Conservation (phyloP, 2,329 filamentous ascomycete genomes). For the Hymenoscyphus fructigenus region DNA sequence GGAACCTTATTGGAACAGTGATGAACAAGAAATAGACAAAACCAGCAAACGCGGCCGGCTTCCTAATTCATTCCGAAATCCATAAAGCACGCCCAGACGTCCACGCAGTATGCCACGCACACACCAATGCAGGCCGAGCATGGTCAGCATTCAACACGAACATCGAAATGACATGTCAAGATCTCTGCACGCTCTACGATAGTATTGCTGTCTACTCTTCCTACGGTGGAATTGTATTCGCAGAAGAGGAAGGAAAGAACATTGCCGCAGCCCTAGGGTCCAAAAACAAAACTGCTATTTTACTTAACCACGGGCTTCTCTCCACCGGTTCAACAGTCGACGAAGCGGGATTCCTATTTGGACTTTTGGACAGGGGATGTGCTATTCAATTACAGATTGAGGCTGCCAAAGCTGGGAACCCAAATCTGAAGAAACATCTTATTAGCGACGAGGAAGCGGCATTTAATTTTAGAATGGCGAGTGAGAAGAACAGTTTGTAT, state of each 20-base stretch:
- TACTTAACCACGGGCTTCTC: slow-evolving; percentile 71
- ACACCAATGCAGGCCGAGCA: slow-evolving; percentile 64
- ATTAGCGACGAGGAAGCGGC: slow-evolving; percentile 56
- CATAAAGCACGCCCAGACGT: slow-evolving; percentile 66
- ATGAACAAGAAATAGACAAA: slow-evolving; percentile 37
- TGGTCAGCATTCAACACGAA: slow-evolving; percentile 64
- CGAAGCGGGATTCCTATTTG: slow-evolving; percentile 71
- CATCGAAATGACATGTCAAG: slow-evolving; percentile 71
- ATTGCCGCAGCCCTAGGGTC: slow-evolving; percentile 63
- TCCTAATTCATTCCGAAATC: slow-evolving; percentile 67
- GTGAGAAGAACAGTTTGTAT: slow-evolving; percentile 47
- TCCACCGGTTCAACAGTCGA: slow-evolving; percentile 72
- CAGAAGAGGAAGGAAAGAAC: slow-evolving; percentile 60
- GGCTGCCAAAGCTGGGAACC: slow-evolving; percentile 56
- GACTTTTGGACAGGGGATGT: slow-evolving; percentile 66
- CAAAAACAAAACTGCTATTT: slow-evolving; percentile 57
- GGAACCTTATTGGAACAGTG: neutral
- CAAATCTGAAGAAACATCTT: slow-evolving; percentile 49
- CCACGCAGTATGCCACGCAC: slow-evolving; percentile 67
- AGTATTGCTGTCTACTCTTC: slow-evolving; percentile 64
- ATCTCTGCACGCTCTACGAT: slow-evolving; percentile 63
- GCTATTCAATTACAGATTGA: slow-evolving; percentile 67
- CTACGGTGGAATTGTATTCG: slow-evolving; percentile 64
- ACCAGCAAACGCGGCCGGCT: slow-evolving; percentile 66
- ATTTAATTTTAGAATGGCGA: slow-evolving; percentile 52